A percentile compares a stretch with the other conserved stretches of the same genome.
Evolutionary conservation across 2,329 filamentous ascomycete species (phyloP).

Genomic region (Amphichorda felina): DNA sequence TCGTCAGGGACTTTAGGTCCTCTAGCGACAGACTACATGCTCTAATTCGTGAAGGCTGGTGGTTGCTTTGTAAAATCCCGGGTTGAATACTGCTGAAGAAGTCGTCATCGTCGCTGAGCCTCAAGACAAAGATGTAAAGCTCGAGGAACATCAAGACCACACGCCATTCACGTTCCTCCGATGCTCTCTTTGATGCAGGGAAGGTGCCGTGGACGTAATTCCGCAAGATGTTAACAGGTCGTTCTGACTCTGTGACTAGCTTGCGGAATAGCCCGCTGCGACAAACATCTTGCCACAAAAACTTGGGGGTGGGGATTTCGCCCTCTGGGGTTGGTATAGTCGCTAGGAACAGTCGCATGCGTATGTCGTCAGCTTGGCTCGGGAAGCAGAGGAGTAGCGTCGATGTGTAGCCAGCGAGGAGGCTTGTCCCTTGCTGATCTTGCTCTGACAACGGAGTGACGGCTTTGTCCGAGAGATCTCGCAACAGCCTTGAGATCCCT

Average conservation of each 20-base stretch:
- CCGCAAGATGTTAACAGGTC: constrained; percentile 14
- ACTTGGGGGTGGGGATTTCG: constrained; percentile 46
- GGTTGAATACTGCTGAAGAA: constrained; percentile 57
- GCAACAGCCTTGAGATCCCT: constrained; percentile 45
- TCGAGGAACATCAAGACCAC: constrained; percentile 85
- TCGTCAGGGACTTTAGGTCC: constrained; percentile 63
- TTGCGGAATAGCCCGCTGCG: constrained; percentile 27
- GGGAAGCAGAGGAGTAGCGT: constrained; percentile 82
- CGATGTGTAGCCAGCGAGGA: constrained; percentile 76
- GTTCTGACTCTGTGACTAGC: constrained; percentile 15
- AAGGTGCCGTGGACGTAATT: constrained; percentile 18
- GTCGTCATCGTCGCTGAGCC: constrained; percentile 92
- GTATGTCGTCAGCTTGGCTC: constrained; percentile 69
- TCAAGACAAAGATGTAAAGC: constrained; percentile 83
- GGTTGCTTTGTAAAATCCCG: constrained; percentile 20
- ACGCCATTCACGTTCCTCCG: constrained; percentile 58
- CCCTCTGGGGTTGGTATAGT: constrained; percentile 31
- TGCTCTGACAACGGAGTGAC: constrained; percentile 16
- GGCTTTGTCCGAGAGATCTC: constrained; percentile 17
- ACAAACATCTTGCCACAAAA: constrained; percentile 62
- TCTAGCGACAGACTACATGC: constrained; percentile 56
- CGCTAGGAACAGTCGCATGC: constrained; percentile 78
- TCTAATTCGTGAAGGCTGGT: constrained; percentile 35
- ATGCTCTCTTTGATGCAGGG: constrained; percentile 7
- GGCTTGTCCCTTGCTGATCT: constrained; percentile 35